Evolutionary conservation across 148 eudicot species (phyloP), one percentile per base, ranked within the genome.

Genomic region (Arbutus unedo): DNA sequence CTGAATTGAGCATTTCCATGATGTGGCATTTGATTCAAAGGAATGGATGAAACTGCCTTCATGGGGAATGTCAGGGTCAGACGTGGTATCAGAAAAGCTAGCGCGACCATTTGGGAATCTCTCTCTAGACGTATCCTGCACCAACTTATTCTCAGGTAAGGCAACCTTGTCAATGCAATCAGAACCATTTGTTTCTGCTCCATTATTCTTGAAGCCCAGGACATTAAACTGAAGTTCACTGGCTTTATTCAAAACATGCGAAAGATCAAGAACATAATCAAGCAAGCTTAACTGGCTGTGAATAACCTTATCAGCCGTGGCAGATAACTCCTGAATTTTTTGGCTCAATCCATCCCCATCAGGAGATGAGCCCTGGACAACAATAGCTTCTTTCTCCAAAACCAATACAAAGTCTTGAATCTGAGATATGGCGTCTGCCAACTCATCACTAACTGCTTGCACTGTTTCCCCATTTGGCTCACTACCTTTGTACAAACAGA

Each of bases 131-230:
- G 79, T 77, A 21, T 85, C 84, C 60, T 83, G 88, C 53, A 89
- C 85, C 82, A 82, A 77, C 77, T 91, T 92, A 83, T 94, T 93
- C 85, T 94, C 98, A 71, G 98, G 95, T 82, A 94, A 87, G 14
- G 92, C 99, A 86, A 94, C 85, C 83, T 96, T 96, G 90, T 96
- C 99, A 5, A 96, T 94, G 83, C 97, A 96, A 81, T 93, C 98
- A 85, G 93, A 92, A 88, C 91, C 87, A 81, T 59, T 88, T 48
- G 86, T 86, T 82, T 93, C 98, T 23, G 78, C 80, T 81, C 89
- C 95, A 77, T 83, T 89, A 66, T 75, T 85, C 84, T 91, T 93
- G 88, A 88, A 91, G 56, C 94, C 93, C 79, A 87, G 81, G 79
- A 92, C 82, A 85, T 84, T 90, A 77, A 90, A 89, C 74, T 87